phyloP scores from a whole-genome alignment of 2,329 filamentous ascomycete species.

The Nigrograna mackinnonii region DNA sequence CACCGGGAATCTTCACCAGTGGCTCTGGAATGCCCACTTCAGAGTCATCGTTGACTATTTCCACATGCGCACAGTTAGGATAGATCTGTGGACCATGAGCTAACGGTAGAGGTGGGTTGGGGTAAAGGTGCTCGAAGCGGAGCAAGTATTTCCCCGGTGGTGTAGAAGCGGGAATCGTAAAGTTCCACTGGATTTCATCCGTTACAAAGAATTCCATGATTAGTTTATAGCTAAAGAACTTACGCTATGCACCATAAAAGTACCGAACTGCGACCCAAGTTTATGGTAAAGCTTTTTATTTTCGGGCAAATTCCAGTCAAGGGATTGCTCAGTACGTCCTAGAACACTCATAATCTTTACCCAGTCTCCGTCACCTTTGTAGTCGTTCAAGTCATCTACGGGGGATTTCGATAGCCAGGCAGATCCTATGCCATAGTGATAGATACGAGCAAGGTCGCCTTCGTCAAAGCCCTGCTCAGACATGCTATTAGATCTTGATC shows the following conservation, averaged over 20 bases:
- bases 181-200: slow-evolving; percentile 1
- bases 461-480: too few relatives aligned
- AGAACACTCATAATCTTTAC: not conserved
- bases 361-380: slow-evolving; percentile 5
- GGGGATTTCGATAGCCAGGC: slow-evolving; percentile 3
- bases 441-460: not conserved
- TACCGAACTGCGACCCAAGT: not conserved
- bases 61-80: not conserved
- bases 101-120: too few relatives aligned
- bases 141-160: slow-evolving; percentile 2
- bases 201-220: not conserved
- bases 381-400: slow-evolving; percentile 1
- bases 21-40: not conserved
- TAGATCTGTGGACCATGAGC: not conserved
- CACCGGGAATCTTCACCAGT: slow-evolving; percentile 1
- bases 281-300: not conserved
- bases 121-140: slow-evolving; percentile 1
- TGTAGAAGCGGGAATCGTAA: slow-evolving; percentile 1
- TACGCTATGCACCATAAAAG: not conserved
- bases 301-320: not conserved
- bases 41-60: not conserved
- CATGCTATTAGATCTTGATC: too few relatives aligned
- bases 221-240: not conserved
- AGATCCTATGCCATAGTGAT: slow-evolving; percentile 4
- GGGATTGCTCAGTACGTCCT: not conserved